Base-by-base conservation (phyloP, 2,329 filamentous ascomycete genomes). In the Aspergillus ustus region DNA sequence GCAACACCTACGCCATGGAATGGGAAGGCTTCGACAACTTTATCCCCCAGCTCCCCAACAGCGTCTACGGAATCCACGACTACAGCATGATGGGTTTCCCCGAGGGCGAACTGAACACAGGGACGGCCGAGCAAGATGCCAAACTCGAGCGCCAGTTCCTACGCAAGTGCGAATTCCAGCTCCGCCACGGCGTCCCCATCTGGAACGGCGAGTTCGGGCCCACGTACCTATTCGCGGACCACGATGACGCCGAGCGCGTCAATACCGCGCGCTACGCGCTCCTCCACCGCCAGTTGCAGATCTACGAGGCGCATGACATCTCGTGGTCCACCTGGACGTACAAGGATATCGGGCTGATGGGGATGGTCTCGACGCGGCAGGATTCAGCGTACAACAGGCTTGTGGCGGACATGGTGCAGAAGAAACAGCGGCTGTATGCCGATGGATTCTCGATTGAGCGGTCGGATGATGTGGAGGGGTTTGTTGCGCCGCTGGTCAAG, bases 301-400 rank as follows among this genome's bases (percentile, higher is more conserved):
- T 85, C 28, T 85, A 85, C 68, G 77, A 80, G 53, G 76, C 80
- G 69, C 68, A 80, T 48, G 67, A 77, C 44, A 81, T 83, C 49
- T 73, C 76, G 43, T 88, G 85, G 85, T 81, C 74, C 7, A 87
- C 87, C 65, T 86, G 83, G 83, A 70, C 82, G 1, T 85, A 84
- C 71, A 85, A 85, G 68, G 83, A 85, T 63, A 80, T 85, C 25
- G 82, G 83, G 0, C 78, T 81, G 54, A 81, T 84, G 71, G 83
- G 83, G 6, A 83, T 85, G 82, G 72, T 82, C 0, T 80, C 82
- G 62, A 70, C 80, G 1, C 73, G 75, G 25, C 78, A 79, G 0
- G 72, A 79, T 4, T 79, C 75, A 1, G 55, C 75, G 0, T 84
- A 82, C 68, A 83, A 83, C 70, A 75, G 75, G n/a, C 65, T 84